These are phyloP conservation scores for Chaetomium globosum DNA, from an alignment of 2,329 filamentous ascomycete genomes.

Conservation along the genomic window DNA sequence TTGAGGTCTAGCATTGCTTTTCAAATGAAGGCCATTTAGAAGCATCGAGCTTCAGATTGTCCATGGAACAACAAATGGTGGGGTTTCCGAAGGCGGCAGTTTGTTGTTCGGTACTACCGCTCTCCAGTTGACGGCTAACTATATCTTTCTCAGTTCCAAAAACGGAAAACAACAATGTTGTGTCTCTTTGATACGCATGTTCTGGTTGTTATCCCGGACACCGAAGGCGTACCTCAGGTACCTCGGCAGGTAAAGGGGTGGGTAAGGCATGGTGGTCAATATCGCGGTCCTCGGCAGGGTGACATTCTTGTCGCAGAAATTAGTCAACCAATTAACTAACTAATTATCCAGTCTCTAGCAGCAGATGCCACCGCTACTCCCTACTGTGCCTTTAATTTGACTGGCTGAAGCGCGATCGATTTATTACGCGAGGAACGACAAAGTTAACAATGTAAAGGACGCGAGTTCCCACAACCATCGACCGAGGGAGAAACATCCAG, in stretches of 20 bases:
- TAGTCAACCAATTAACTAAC: neutral
- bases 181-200: neutral
- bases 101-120: no score
- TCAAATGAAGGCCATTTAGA: neutral
- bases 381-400: neutral
- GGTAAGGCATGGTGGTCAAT: no score
- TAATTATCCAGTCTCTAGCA: neutral
- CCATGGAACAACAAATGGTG: no score
- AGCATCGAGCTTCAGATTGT: neutral
- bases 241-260: neutral
- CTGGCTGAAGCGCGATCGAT: neutral
- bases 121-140: neutral
- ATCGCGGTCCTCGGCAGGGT: neutral
- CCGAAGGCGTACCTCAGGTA: neutral
- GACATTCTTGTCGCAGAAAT: neutral
- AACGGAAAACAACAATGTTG: neutral
- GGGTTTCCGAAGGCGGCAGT: no score
- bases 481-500: neutral
- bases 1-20: neutral
- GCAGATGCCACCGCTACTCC: neutral
- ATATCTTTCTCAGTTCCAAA: neutral
- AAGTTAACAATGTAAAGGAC: neutral
- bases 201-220: neutral
- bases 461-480: neutral
- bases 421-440: neutral